These are phyloP conservation scores for Gaeumannomyces sp. DNA, from an alignment of 2,329 filamentous ascomycete species.

Conservation along the genomic window DNA sequence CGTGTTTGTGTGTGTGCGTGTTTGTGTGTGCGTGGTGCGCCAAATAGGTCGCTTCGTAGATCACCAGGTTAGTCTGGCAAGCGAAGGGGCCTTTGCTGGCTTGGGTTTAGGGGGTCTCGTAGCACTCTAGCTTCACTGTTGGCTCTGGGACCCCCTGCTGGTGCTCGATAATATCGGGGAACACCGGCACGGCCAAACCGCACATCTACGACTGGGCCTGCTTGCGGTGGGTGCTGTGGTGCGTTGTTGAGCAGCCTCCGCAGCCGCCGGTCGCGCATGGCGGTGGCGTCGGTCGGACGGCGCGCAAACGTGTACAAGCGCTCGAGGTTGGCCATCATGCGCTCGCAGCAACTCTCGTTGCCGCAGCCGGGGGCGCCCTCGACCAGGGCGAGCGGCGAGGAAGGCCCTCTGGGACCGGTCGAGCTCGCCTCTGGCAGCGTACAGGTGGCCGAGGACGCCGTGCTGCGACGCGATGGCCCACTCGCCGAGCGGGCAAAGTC, in stretches of 20 bases:
- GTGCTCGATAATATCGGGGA: neutral
- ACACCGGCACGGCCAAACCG: neutral
- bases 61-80: neutral
- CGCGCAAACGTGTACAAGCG: slow-evolving; percentile 7
- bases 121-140: neutral
- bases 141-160: neutral
- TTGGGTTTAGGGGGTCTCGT: neutral
- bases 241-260: slow-evolving; percentile 2
- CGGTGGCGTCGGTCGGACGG: slow-evolving; percentile 2
- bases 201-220: neutral
- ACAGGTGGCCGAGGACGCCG: slow-evolving; percentile 5
- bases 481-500: slow-evolving; percentile 5
- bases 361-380: slow-evolving; percentile 5
- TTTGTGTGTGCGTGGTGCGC: neutral
- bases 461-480: slow-evolving; percentile 10
- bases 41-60: neutral
- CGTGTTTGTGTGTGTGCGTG: too few relatives aligned
- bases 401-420: slow-evolving; percentile 3
- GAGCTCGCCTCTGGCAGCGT: slow-evolving; percentile 1
- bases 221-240: neutral
- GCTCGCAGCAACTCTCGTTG: slow-evolving; percentile 9
- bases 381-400: slow-evolving; percentile 5
- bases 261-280: slow-evolving; percentile 7
- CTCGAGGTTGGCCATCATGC: slow-evolving; percentile 11
- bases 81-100: neutral